phyloP scores from a whole-genome alignment of 805 yeast genomes.

The Kodamaea laetipori region DNA sequence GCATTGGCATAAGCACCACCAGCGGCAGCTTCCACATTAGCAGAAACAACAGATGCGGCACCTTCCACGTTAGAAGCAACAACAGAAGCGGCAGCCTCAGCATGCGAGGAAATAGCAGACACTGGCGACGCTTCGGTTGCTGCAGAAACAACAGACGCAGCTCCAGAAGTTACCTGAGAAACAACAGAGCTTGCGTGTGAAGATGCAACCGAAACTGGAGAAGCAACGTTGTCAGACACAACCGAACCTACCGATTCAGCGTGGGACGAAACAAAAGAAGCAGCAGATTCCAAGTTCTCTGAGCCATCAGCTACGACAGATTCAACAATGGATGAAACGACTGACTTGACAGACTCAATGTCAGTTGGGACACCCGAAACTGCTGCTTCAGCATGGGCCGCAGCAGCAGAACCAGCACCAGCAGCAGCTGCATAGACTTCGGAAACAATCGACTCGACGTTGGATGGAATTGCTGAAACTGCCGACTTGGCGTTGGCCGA shows the following conservation, averaged over 20 bases:
- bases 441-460: no score
- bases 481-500: background rate
- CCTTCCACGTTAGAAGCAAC: conserved; percentile 3
- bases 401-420: background rate
- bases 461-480: no score
- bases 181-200: no score
- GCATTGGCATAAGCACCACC: no score
- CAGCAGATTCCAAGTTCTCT: background rate
- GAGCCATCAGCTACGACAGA: background rate
- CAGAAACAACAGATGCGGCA: background rate
- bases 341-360: conserved; percentile 2
- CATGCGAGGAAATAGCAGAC: background rate
- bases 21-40: conserved; percentile 9
- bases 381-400: conserved; percentile 3
- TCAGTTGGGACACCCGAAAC: background rate
- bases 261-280: background rate
- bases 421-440: background rate
- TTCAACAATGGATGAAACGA: conserved; percentile 1
- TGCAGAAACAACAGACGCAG: no score
- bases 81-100: background rate
- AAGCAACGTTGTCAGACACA: background rate
- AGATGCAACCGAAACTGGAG: conserved; percentile 1
- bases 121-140: no score
- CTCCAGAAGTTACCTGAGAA: no score
- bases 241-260: no score